Conservation (phyloP, 495 filamentous ascomycete species). For the Podospora sp. region DNA sequence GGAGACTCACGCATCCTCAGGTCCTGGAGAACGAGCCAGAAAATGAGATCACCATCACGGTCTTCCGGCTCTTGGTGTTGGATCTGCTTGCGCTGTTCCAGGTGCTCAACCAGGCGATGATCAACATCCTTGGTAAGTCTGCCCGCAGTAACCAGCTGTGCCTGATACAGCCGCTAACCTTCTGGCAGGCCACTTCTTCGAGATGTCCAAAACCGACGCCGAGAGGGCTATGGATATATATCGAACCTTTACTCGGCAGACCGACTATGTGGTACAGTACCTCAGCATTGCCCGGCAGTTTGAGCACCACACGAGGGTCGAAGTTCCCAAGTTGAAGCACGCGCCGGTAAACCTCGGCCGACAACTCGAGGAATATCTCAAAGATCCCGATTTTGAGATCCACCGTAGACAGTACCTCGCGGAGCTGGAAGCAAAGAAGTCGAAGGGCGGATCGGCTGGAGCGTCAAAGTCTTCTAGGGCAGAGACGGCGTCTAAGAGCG, state of each 20-base stretch:
- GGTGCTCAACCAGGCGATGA: conserved; percentile 95
- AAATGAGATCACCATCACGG: conserved; percentile 95
- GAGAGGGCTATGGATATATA: conserved; percentile 92
- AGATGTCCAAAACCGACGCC: conserved; percentile 94
- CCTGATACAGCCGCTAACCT: conserved; percentile 24
- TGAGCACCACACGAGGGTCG: conserved; percentile 85
- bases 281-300: conserved; percentile 84
- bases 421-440: conserved; percentile 79
- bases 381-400: conserved; percentile 94
- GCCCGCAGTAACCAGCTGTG: background rate
- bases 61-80: conserved; percentile 89
- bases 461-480: conserved; percentile 37
- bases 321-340: conserved; percentile 97
- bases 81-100: conserved; percentile 91
- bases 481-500: conserved; percentile 38
- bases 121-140: conserved; percentile 86
- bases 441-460: conserved; percentile 44
- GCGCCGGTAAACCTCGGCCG: conserved; percentile 87
- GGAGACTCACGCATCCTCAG: conserved; percentile 43
- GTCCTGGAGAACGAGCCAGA: conserved; percentile 86
- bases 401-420: conserved; percentile 89
- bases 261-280: conserved; percentile 88
- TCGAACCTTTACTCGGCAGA: conserved; percentile 89
- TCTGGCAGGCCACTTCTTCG: conserved; percentile 86
- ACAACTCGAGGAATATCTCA: conserved; percentile 91